A percentile compares a stretch with the other conserved stretches of the same genome.
phyloP scores from a whole-genome alignment of 768 basidiomycete genomes.

The Naganishia antarctica region DNA sequence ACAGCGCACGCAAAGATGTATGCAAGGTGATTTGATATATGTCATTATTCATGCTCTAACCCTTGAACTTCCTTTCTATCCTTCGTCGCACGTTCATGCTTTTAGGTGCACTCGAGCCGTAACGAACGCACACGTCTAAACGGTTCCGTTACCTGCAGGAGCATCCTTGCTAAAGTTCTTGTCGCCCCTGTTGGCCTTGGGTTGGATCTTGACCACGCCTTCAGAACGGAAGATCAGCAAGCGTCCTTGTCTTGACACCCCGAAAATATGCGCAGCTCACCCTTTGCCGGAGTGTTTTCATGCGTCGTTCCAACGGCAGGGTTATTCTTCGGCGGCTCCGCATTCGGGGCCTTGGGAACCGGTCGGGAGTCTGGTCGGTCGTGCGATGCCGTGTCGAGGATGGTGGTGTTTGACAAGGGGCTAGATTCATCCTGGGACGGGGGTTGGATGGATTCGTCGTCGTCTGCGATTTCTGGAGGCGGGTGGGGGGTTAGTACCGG shows the following conservation, averaged over 20 bases:
- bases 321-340: constrained; percentile 31
- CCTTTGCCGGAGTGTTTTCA: constrained; percentile 32
- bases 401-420: constrained; percentile 10
- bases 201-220: constrained; percentile 28
- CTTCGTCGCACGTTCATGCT: too few species aligned
- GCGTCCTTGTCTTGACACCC: too few species aligned
- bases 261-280: constrained; percentile 21
- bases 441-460: constrained; percentile 29
- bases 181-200: constrained; percentile 22
- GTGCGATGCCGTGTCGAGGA: not conserved
- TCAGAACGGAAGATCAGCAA: too few species aligned
- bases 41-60: too few species aligned
- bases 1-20: too few species aligned
- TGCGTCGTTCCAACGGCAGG: constrained; percentile 25
- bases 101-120: too few species aligned
- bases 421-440: not conserved
- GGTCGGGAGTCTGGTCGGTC: constrained; percentile 21
- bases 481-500: too few species aligned
- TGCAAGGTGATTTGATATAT: too few species aligned
- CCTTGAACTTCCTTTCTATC: too few species aligned
- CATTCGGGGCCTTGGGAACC: constrained; percentile 28
- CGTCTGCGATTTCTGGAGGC: constrained; percentile 40
- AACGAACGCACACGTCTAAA: not conserved
- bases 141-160: constrained; percentile 22
- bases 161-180: constrained; percentile 20